Base-by-base conservation (phyloP, 805 yeast species). In the Debaryomyces hansenii region DNA sequence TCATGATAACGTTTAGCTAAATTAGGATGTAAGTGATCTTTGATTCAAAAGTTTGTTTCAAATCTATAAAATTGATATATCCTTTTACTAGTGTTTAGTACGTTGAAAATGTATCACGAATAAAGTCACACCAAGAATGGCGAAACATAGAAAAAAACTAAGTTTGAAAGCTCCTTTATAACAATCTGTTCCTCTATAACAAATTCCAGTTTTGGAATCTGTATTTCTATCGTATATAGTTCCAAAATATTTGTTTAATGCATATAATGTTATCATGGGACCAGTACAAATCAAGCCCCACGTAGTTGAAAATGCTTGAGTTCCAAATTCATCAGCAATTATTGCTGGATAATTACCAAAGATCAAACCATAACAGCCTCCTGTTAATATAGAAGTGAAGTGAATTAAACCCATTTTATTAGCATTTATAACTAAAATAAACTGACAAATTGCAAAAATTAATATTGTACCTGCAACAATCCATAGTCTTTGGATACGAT, bases 271-370 rank as follows among this genome's bases (percentile, higher is more conserved):
- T 4, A 80, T 38, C 16, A 85, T 64, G 1, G 90, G 89, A 6
- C 91, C 91, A 0, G 90, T 82, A 20, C 90, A 84, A 12, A 82
- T 64, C 35, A 86, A 65, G 0, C 92, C 90, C 92, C 94, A 87
- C 0, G 84, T 74, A 0, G 91, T 84, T 18, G 90, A 82, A 60
- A 85, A 87, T 0, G 82, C 77, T 5, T 66, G 72, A 0, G 87
- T 77, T 2, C 91, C 91, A 66, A 85, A 85, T 11, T 73, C 68
- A 51, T 87, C 95, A 0, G 90, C 90, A 24, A 85, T 74, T 2
- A 85, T 74, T 0, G 91, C 85, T 3, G 95, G 95, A 59, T 83
- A 83, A 0, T 85, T 79, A 0, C 92, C 92, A 66, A 83, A 85
- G 3, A 80, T 64, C 21, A 85, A 70, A 0, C 95, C 95, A 64